These are phyloP conservation scores for Mucor velutinosus DNA, from an alignment of 371 early-diverging fungal genomes.

Conservation along the genomic window DNA sequence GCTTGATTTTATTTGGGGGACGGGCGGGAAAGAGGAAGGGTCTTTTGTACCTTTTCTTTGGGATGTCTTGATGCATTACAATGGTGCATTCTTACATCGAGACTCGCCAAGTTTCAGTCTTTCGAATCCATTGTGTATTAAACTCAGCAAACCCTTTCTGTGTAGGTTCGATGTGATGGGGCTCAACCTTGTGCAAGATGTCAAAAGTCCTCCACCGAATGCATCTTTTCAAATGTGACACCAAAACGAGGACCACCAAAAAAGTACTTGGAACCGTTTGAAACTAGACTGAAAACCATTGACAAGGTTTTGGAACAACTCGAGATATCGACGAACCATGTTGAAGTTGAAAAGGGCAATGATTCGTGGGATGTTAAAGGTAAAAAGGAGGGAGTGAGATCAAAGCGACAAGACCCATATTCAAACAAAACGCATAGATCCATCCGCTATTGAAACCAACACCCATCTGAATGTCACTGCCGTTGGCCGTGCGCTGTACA, in stretches of 20 bases:
- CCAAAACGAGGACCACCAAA: slow-evolving; percentile 49
- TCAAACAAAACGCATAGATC: neutral
- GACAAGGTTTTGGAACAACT: slow-evolving; percentile 34
- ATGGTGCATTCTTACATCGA: neutral
- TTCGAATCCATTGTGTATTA: slow-evolving; percentile 14
- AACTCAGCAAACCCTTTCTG: slow-evolving; percentile 15
- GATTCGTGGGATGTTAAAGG: neutral
- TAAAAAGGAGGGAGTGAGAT: neutral
- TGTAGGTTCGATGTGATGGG: slow-evolving; percentile 54
- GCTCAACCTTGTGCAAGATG: slow-evolving; percentile 51
- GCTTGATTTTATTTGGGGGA: neutral
- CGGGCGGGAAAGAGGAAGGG: neutral
- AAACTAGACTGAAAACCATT: slow-evolving; percentile 38
- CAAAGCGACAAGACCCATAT: neutral
- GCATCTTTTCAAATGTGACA: slow-evolving; percentile 44
- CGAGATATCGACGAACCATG: slow-evolving; percentile 8
- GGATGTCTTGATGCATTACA: neutral
- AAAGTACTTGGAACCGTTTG: slow-evolving; percentile 49
- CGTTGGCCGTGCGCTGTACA: slow-evolving; percentile 22
- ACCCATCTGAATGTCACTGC: slow-evolving; percentile 13
- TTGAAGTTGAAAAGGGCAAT: neutral
- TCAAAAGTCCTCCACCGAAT: slow-evolving; percentile 38
- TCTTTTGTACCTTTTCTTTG: slow-evolving; percentile 4
- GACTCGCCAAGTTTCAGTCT: slow-evolving; percentile 46
- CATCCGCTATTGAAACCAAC: neutral